phyloP scores from a whole-genome alignment of 2,329 filamentous ascomycete species.

The Nigrograna mackinnonii region DNA sequence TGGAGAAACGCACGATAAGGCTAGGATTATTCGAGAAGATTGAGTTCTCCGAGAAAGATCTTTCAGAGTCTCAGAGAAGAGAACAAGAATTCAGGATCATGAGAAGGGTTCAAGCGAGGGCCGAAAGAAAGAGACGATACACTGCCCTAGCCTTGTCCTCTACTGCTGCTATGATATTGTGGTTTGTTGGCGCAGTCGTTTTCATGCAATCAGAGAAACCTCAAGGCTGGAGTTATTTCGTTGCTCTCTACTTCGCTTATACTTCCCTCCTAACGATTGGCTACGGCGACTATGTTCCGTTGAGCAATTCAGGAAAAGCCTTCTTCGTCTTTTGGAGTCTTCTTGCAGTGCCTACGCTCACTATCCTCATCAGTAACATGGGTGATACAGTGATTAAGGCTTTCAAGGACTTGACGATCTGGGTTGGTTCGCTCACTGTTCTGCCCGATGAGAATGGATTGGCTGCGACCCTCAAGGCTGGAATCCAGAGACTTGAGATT shows the following conservation, averaged over 20 bases:
- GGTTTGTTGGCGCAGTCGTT: conserved; percentile 54
- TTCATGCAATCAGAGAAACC: conserved; percentile 53
- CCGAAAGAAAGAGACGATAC: conserved; percentile 41
- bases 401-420: conserved; percentile 60
- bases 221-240: conserved; percentile 56
- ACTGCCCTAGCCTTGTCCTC: conserved; percentile 45
- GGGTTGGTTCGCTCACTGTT: conserved; percentile 58
- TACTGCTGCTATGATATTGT: conserved; percentile 42
- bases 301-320: conserved; percentile 54
- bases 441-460: conserved; percentile 54
- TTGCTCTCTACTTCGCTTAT: conserved; percentile 58
- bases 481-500: conserved; percentile 22
- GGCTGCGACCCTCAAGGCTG: conserved; percentile 34
- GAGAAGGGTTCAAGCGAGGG: conserved; percentile 43
- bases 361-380: conserved; percentile 59
- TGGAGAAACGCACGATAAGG: conserved; percentile 45
- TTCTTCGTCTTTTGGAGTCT: conserved; percentile 63
- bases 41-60: conserved; percentile 44
- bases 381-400: conserved; percentile 58
- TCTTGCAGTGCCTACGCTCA: conserved; percentile 58
- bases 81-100: conserved; percentile 53
- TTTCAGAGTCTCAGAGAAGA: conserved; percentile 44
- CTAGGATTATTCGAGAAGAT: conserved; percentile 45
- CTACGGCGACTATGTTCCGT: conserved; percentile 54
- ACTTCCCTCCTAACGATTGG: conserved; percentile 58